phyloP scores from a whole-genome alignment of 176 grass and related monocot species.

The Lolium multiflorum region DNA sequence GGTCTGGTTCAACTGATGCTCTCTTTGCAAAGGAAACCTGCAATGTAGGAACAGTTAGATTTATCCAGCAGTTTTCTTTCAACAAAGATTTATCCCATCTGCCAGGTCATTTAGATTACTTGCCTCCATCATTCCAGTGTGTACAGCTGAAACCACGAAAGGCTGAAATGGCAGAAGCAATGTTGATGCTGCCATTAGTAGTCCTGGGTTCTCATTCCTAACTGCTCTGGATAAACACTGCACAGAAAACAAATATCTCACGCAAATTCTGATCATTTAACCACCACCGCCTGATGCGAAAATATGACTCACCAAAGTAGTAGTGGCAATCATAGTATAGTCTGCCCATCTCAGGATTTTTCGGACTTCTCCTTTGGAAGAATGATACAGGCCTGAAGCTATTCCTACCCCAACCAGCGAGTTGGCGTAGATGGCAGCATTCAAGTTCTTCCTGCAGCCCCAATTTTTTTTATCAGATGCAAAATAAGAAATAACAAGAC shows the following conservation, averaged over 20 bases:
- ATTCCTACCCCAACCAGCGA: conserved; percentile 86
- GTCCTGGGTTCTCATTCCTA: conserved; percentile 74
- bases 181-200: conserved; percentile 80
- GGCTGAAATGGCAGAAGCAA: conserved; percentile 92
- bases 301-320: conserved; percentile 64
- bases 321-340: conserved; percentile 91
- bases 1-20: conserved; percentile 78
- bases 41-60: background rate
- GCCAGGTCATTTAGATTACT: conserved; percentile 38
- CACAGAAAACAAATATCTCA: background rate
- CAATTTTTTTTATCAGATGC: conserved; percentile 26
- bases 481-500: background rate
- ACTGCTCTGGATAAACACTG: conserved; percentile 91
- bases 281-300: background rate
- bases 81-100: background rate
- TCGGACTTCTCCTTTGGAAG: conserved; percentile 68
- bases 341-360: conserved; percentile 87
- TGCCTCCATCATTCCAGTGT: conserved; percentile 97
- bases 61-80: background rate
- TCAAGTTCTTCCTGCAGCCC: conserved; percentile 76
- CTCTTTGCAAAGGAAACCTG: conserved; percentile 88
- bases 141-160: conserved; percentile 90
- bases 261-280: background rate
- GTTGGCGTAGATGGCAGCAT: conserved; percentile 73
- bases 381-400: conserved; percentile 88